A percentile compares a stretch with the other conserved stretches of the same genome.
Evolutionary conservation across 225 moss, liverwort and hornwort genomes (phyloP).

Genomic region (Bryoerythrophyllum caledonicum): DNA sequence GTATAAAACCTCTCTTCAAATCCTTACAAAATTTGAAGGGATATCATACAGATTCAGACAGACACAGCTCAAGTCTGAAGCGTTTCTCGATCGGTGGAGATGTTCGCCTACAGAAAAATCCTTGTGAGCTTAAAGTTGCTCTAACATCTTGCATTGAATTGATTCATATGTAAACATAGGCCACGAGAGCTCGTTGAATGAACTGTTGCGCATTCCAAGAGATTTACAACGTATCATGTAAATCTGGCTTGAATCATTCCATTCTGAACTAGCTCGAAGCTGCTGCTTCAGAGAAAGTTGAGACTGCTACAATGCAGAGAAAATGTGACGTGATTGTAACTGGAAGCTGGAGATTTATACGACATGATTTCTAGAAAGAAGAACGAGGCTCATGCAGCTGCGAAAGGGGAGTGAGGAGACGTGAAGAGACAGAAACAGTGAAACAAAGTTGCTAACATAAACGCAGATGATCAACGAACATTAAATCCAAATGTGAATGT

Average conservation of each 20-base stretch:
- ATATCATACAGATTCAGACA: conserved; percentile 24
- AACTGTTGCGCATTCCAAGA: not conserved
- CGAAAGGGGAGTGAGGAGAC: conserved; percentile 17
- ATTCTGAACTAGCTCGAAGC: too few species aligned
- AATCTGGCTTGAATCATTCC: not conserved
- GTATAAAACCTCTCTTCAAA: not conserved
- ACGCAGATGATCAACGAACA: not conserved
- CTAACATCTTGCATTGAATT: not conserved
- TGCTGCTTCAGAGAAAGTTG: not conserved
- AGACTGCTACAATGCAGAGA: not conserved
- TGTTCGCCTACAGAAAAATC: not conserved
- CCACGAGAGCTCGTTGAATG: not conserved
- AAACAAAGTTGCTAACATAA: conserved; percentile 1
- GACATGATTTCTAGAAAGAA: not conserved
- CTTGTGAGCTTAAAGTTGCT: not conserved
- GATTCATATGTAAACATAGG: not conserved
- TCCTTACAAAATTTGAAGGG: not conserved
- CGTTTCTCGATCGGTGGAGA: not conserved
- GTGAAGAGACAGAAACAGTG: conserved; percentile 20
- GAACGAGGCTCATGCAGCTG: not conserved
- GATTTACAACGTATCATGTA: not conserved
- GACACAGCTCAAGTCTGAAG: conserved; percentile 17
- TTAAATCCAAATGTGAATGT: not conserved
- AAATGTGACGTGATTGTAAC: not conserved
- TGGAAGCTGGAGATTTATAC: not conserved